Base-by-base conservation (phyloP, 2,329 filamentous ascomycete genomes). In the Penicillium decumbens region DNA sequence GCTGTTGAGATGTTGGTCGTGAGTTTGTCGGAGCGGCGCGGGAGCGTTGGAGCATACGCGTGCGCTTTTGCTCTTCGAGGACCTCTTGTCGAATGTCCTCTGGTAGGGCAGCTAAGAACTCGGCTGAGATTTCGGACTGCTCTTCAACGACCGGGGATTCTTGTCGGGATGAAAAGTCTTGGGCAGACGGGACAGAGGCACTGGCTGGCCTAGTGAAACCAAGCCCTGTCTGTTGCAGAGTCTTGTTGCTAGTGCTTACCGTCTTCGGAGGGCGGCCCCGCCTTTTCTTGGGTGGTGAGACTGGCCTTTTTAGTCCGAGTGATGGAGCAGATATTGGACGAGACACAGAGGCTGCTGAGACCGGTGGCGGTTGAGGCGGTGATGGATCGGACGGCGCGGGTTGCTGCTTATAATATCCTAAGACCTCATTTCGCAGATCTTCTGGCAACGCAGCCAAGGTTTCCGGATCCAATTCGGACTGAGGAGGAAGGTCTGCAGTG, bases 391-490 rank as follows among this genome's bases (percentile, higher is more conserved):
- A 50, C 1, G 43, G 35, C 20, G 44, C 46, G 9, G 62, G 47
- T 52, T 69, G 45, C 66, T 67, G 56, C 51, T 68, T 56, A 59
- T 95, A 95, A 29, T 86, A 83, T 2, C 81, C 84, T 7, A 96
- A 71, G 0, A 97, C 77, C 68, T 97, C 93, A 1, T 84, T 82
- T 54, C 91, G 88, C 65, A 98, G 82, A 54, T 95, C 89, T 32
- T 87, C 83, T 0, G 93, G 93, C 0, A 98, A 75, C 1, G 88
- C 88, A 37, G 85, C 81, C 54, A 97, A 85, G 1, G 90, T 87
- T 37, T 92, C 89, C 0, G 83, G 84, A 62, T 98, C 93, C 18
- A 97, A 78, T 59, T 95, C 88, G 0, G 89, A 85, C 24, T 89
- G 83, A 1, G 75, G 76, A 2, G 81, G 81, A 3, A 83, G 69